Evolutionary conservation across 306 rosid genomes (phyloP).

Genomic region (Quercus alba): DNA sequence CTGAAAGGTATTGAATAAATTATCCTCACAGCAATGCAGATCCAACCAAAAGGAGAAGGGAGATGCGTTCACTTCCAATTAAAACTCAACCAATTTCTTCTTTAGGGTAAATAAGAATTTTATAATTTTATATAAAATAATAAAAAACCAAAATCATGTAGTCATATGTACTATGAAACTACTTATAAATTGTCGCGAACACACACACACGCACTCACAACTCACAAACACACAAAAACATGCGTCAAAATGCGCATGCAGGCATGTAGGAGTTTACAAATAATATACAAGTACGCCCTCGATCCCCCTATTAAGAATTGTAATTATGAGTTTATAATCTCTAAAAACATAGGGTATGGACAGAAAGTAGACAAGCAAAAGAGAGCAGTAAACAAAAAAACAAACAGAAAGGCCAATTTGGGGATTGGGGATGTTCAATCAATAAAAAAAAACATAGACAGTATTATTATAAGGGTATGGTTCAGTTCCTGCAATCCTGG

Average conservation of each 20-base stretch:
- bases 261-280: constrained; percentile 40
- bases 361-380: constrained; percentile 42
- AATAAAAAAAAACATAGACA: neutral
- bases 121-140: neutral
- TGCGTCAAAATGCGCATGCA: constrained; percentile 83
- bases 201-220: constrained; percentile 5
- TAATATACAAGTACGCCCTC: constrained; percentile 28
- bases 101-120: neutral
- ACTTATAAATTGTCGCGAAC: neutral
- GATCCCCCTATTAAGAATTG: constrained; percentile 50
- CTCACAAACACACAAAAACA: constrained; percentile 64
- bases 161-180: neutral
- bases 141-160: neutral
- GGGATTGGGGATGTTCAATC: constrained; percentile 57
- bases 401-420: constrained; percentile 56
- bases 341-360: constrained; percentile 46
- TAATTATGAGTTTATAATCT: constrained; percentile 59
- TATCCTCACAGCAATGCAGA: too few relatives aligned
- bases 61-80: too few relatives aligned
- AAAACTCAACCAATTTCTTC: neutral
- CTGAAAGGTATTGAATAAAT: too few relatives aligned
- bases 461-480: constrained; percentile 41
- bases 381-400: constrained; percentile 26
- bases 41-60: too few relatives aligned
- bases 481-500: constrained; percentile 69